These are phyloP conservation scores for Metarhizium robertsii DNA, from an alignment of 2,329 filamentous ascomycete genomes.

Conservation along the genomic window DNA sequence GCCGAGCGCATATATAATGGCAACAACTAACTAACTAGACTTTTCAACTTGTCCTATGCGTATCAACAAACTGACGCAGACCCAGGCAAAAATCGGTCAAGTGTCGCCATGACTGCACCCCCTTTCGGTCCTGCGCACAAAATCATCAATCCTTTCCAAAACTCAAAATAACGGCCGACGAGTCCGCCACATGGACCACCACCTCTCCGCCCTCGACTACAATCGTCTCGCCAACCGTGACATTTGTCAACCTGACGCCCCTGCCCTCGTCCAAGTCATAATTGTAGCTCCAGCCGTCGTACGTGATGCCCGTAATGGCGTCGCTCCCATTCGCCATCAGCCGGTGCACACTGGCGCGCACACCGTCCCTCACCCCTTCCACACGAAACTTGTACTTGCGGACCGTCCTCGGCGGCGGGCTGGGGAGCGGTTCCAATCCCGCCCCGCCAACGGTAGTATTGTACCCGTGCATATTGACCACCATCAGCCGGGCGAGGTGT, in stretches of 20 bases:
- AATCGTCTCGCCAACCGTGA: conserved; percentile 40
- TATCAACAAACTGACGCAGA: too few species aligned
- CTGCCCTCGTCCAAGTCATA: conserved; percentile 44
- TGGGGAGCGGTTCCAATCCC: conserved; percentile 12
- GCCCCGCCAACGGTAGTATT: conserved; percentile 45
- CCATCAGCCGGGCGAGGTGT: conserved; percentile 35
- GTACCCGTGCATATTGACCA: conserved; percentile 50
- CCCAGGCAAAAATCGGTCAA: too few species aligned
- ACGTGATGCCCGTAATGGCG: conserved; percentile 51
- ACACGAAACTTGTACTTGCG: conserved; percentile 31
- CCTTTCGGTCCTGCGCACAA: too few species aligned
- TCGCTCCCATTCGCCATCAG: conserved; percentile 54
- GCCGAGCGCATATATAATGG: too few species aligned
- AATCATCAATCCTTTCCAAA: conserved; percentile 10
- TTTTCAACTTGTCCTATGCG: too few species aligned
- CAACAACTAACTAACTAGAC: too few species aligned
- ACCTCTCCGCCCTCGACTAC: conserved; percentile 26
- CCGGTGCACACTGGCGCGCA: conserved; percentile 31
- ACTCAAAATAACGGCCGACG: conserved; percentile 29
- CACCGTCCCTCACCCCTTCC: conserved; percentile 19
- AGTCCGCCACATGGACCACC: conserved; percentile 30
- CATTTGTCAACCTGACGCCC: conserved; percentile 44
- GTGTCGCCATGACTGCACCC: background rate
- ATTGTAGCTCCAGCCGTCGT: conserved; percentile 53
- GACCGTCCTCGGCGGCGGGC: conserved; percentile 18